phyloP scores from a whole-genome alignment of 805 yeast species.

The Kluyveromyces lactis region DNA sequence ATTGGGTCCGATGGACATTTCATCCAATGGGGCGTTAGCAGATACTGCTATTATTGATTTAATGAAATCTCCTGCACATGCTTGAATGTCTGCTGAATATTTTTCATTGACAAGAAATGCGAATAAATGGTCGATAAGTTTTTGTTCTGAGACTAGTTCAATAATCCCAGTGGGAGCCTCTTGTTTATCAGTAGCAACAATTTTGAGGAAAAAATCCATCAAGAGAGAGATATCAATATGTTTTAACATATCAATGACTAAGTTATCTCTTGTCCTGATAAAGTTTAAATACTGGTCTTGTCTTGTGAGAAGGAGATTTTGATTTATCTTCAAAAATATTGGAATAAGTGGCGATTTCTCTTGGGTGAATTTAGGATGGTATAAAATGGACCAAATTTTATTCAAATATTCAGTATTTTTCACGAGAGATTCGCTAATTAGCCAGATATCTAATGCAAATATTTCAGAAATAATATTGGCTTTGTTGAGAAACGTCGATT shows the following conservation, averaged over 20 bases:
- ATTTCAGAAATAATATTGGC: slow-evolving; percentile 55
- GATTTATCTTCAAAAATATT: slow-evolving; percentile 80
- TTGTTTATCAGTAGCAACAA: slow-evolving; percentile 86
- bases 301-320: slow-evolving; percentile 76
- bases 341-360: slow-evolving; percentile 69
- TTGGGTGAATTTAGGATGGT: slow-evolving; percentile 44
- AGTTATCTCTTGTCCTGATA: slow-evolving; percentile 41
- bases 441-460: slow-evolving; percentile 84
- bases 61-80: slow-evolving; percentile 89
- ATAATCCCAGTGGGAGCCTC: slow-evolving; percentile 85
- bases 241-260: slow-evolving; percentile 52
- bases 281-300: slow-evolving; percentile 33
- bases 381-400: slow-evolving; percentile 72
- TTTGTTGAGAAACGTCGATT: slow-evolving; percentile 13
- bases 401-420: slow-evolving; percentile 56
- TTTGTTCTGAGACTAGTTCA: slow-evolving; percentile 66
- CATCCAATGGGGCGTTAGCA: slow-evolving; percentile 77
- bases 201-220: slow-evolving; percentile 82
- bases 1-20: slow-evolving; percentile 89
- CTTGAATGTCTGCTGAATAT: slow-evolving; percentile 57
- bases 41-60: slow-evolving; percentile 90
- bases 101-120: slow-evolving; percentile 52
- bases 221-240: slow-evolving; percentile 85
- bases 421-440: slow-evolving; percentile 80
- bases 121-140: slow-evolving; percentile 62